phyloP scores from a whole-genome alignment of 495 filamentous ascomycete genomes.

The Cladorrhinum samala region DNA sequence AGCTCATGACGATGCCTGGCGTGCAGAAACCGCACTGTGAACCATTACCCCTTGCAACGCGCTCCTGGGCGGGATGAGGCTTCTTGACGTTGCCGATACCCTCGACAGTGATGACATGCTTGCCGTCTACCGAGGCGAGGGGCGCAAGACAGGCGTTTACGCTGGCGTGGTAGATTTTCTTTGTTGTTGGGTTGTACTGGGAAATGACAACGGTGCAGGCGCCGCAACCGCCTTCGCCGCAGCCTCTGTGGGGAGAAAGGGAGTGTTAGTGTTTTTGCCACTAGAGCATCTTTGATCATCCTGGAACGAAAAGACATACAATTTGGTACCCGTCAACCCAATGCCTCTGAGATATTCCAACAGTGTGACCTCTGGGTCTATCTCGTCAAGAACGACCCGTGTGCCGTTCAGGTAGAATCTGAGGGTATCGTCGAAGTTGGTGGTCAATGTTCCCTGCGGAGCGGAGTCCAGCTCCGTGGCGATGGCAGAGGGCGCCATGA shows the following conservation, averaged over 20 bases:
- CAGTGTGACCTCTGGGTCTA: constrained; percentile 87
- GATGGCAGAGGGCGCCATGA: constrained; percentile 44
- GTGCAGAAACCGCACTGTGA: constrained; percentile 83
- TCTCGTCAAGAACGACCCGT: constrained; percentile 72
- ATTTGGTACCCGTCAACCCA: constrained; percentile 70
- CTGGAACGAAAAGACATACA: constrained; percentile 31
- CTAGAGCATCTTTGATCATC: no score
- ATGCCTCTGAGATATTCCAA: constrained; percentile 88
- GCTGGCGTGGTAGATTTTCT: constrained; percentile 81
- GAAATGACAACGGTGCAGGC: constrained; percentile 96
- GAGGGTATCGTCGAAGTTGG: constrained; percentile 47
- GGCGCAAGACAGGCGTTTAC: constrained; percentile 95
- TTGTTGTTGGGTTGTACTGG: constrained; percentile 86
- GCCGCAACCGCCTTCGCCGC: constrained; percentile 93
- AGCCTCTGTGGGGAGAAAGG: constrained; percentile 55
- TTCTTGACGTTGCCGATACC: constrained; percentile 87
- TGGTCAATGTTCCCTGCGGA: constrained; percentile 27
- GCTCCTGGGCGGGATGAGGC: constrained; percentile 88
- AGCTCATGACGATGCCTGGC: constrained; percentile 94
- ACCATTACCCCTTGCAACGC: constrained; percentile 70
- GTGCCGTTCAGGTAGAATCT: constrained; percentile 94
- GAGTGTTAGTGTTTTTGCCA: constrained; percentile 15
- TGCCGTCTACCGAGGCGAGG: constrained; percentile 86
- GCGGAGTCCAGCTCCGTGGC: constrained; percentile 32
- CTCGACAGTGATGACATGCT: constrained; percentile 97